Conservation (phyloP, 169 alveolate species). For the Plasmodium relictum region DNA sequence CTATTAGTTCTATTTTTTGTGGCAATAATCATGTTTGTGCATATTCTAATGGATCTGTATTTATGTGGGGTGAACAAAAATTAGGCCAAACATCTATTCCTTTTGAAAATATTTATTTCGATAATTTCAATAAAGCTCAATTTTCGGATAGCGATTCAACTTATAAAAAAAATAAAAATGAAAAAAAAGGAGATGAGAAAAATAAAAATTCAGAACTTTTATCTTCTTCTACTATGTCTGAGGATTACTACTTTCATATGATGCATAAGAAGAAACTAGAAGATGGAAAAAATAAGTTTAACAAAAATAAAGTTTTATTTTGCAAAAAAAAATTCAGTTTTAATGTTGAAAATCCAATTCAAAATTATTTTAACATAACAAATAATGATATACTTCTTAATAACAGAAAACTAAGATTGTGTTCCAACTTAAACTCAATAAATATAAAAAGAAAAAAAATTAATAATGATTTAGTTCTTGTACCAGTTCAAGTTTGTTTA, state of each 20-base stretch:
- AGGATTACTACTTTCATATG: conserved; percentile 43
- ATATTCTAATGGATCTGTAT: conserved; percentile 73
- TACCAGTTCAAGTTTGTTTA: conserved; percentile 70
- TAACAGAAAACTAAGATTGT: conserved; percentile 44
- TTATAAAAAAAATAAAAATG: conserved; percentile 28
- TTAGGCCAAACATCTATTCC: conserved; percentile 75
- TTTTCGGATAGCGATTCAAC: conserved; percentile 64
- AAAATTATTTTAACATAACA: conserved; percentile 54
- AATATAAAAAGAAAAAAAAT: conserved; percentile 39
- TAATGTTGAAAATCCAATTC: conserved; percentile 60
- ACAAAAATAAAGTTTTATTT: conserved; percentile 43
- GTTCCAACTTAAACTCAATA: conserved; percentile 48
- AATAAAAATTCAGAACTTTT: conserved; percentile 39
- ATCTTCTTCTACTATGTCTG: conserved; percentile 37
- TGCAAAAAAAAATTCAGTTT: conserved; percentile 50
- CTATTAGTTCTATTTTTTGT: conserved; percentile 69
- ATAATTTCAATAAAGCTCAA: conserved; percentile 27
- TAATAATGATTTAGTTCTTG: conserved; percentile 65
- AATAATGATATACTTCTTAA: conserved; percentile 55
- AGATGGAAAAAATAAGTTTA: conserved; percentile 41
- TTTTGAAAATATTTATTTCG: conserved; percentile 66
- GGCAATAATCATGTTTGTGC: conserved; percentile 76
- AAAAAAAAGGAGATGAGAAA: conserved; percentile 24
- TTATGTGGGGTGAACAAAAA: conserved; percentile 77
- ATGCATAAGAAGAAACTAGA: conserved; percentile 59